A percentile compares a stretch with the other conserved stretches of the same genome.
phyloP scores from a whole-genome alignment of 1,284 basidiomycete genomes.

The Lentinula novae-zelandiae region DNA sequence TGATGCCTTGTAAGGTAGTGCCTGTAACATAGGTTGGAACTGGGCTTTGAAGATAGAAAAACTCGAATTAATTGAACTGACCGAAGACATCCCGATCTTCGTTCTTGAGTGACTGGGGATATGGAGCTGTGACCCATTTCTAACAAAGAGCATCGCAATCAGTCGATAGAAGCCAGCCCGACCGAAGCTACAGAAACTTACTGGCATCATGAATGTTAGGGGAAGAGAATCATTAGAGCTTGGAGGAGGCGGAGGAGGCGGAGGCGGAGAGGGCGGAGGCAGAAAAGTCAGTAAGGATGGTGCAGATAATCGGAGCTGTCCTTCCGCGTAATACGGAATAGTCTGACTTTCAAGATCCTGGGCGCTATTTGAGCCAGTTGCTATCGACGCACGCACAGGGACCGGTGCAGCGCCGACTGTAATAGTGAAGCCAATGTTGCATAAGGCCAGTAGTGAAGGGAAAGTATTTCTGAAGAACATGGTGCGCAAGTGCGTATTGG shows the following conservation, averaged over 20 bases:
- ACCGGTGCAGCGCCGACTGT: neutral
- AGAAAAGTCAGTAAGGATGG: neutral
- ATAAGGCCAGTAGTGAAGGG: neutral
- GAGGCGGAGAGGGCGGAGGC: neutral
- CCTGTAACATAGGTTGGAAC: neutral
- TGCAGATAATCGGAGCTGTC: neutral
- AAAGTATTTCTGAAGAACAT: neutral
- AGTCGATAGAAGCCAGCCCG: neutral
- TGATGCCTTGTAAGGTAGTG: neutral
- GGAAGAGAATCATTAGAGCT: neutral
- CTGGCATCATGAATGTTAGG: neutral
- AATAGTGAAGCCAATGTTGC: neutral
- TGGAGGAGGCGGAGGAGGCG: neutral
- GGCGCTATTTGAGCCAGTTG: neutral
- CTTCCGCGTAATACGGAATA: neutral
- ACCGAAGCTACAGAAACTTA: neutral
- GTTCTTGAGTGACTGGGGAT: neutral
- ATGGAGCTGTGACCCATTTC: neutral
- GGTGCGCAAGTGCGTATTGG: neutral
- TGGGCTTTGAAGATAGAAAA: neutral
- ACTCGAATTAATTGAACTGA: neutral
- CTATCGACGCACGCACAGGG: neutral
- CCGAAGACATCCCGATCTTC: neutral
- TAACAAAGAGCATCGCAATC: neutral
- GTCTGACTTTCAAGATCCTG: neutral